Conservation (phyloP, 345 rosid species). For the Gynandropsis gynandra region DNA sequence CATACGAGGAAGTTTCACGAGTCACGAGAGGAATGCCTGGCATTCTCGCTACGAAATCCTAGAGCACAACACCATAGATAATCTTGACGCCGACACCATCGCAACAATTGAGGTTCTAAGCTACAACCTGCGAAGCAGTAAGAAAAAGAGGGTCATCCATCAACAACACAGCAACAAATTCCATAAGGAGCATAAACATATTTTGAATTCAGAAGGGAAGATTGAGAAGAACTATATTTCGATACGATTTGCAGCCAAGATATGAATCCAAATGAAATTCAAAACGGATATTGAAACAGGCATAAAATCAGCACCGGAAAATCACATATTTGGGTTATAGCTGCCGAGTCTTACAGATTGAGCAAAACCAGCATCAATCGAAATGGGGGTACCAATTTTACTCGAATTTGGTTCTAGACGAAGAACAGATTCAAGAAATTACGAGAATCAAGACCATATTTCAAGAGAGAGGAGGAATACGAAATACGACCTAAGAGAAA, state of each 20-base stretch:
- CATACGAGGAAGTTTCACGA: slow-evolving; percentile 77
- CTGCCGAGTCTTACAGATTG: slow-evolving; percentile 9
- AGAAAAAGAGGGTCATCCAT: neutral
- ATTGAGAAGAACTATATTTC: neutral
- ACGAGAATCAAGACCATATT: neutral
- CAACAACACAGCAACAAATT: neutral
- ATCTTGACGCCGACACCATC: slow-evolving; percentile 18
- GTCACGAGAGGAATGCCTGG: slow-evolving; percentile 84
- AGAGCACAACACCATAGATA: slow-evolving; percentile 32
- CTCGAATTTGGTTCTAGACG: neutral
- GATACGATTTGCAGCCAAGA: neutral
- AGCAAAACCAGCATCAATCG: neutral
- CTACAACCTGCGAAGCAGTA: slow-evolving; percentile 11
- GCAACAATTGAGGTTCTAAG: slow-evolving; percentile 5
- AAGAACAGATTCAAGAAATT: slow-evolving; percentile 10
- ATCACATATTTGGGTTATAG: neutral
- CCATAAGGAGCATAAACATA: slow-evolving; percentile 5
- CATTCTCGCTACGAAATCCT: slow-evolving; percentile 48
- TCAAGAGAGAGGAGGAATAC: too few species aligned
- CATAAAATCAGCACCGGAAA: too few species aligned
- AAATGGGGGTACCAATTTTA: neutral
- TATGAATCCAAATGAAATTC: too few species aligned
- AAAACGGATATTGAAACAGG: too few species aligned
- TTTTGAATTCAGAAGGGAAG: neutral
- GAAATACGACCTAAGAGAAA: too few species aligned